phyloP scores from a whole-genome alignment of 495 filamentous ascomycete genomes.

The Penicillium cinerascens region DNA sequence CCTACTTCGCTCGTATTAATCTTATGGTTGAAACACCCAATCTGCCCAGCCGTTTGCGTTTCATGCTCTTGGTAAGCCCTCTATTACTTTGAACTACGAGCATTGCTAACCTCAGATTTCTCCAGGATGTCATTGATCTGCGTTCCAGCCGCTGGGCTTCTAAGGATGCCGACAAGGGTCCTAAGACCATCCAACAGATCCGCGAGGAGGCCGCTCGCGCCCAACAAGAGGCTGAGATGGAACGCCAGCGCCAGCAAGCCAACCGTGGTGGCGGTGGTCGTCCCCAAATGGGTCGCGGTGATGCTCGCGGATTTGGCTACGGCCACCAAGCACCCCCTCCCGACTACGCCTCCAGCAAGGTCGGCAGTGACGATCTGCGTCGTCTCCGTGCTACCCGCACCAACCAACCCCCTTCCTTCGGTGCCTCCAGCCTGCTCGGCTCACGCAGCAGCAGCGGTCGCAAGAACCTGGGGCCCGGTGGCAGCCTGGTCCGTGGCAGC shows the following conservation, averaged over 20 bases:
- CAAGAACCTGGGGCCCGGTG: slow-evolving; percentile 67
- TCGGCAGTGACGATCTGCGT: slow-evolving; percentile 85
- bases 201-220: slow-evolving; percentile 78
- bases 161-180: slow-evolving; percentile 85
- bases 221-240: slow-evolving; percentile 56
- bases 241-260: slow-evolving; percentile 45
- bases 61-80: slow-evolving; percentile 80
- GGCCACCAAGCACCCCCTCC: slow-evolving; percentile 61
- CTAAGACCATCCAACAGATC: slow-evolving; percentile 92
- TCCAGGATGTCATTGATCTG: slow-evolving; percentile 78
- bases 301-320: slow-evolving; percentile 72
- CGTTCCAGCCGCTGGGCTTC: slow-evolving; percentile 70
- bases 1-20: slow-evolving; percentile 88
- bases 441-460: slow-evolving; percentile 80
- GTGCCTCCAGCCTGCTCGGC: slow-evolving; percentile 74
- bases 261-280: slow-evolving; percentile 59
- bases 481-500: slow-evolving; percentile 62
- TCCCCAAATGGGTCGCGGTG: slow-evolving; percentile 71
- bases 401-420: slow-evolving; percentile 60
- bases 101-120: slow-evolving; percentile 4
- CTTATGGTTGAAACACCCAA: slow-evolving; percentile 70
- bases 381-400: slow-evolving; percentile 65
- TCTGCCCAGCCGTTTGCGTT: slow-evolving; percentile 81
- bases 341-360: slow-evolving; percentile 70
- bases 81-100: not conserved